These are phyloP conservation scores for Diddensiella santjacobensis DNA, from an alignment of 805 yeast species.

Conservation along the genomic window DNA sequence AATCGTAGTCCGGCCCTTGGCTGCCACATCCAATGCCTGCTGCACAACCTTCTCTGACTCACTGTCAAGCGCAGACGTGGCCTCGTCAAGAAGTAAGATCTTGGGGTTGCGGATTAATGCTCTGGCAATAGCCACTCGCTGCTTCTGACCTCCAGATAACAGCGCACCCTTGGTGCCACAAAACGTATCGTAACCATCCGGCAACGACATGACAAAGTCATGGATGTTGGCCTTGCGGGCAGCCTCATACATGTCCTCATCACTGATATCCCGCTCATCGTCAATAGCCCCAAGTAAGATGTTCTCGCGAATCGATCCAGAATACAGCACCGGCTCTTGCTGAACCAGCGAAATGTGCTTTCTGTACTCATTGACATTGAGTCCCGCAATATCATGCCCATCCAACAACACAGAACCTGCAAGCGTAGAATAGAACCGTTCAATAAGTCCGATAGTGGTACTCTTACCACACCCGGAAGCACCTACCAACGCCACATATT, in stretches of 20 bases:
- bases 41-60: slow-evolving; percentile 79
- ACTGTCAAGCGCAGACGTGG: slow-evolving; percentile 61
- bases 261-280: slow-evolving; percentile 31
- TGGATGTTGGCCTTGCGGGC: slow-evolving; percentile 53
- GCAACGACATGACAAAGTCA: slow-evolving; percentile 52
- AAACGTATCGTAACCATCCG: slow-evolving; percentile 57
- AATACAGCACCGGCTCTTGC: slow-evolving; percentile 56
- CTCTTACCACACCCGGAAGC: slow-evolving; percentile 62
- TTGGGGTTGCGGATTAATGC: slow-evolving; percentile 66
- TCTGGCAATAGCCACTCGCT: slow-evolving; percentile 71
- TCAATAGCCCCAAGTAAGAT: slow-evolving; percentile 45
- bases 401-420: slow-evolving; percentile 50
- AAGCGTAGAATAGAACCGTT: slow-evolving; percentile 50
- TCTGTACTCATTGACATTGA: slow-evolving; percentile 49
- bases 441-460: slow-evolving; percentile 49
- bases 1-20: slow-evolving; percentile 68
- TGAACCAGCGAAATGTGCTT: slow-evolving; percentile 55
- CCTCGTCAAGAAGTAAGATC: slow-evolving; percentile 63
- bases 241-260: slow-evolving; percentile 45
- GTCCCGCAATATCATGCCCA: slow-evolving; percentile 45
- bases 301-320: slow-evolving; percentile 54
- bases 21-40: slow-evolving; percentile 61
- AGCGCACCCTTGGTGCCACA: slow-evolving; percentile 56
- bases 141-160: slow-evolving; percentile 74
- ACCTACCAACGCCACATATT: slow-evolving; percentile 64